Base-by-base conservation (phyloP, 1,284 basidiomycete species). In the Cerrena zonata region DNA sequence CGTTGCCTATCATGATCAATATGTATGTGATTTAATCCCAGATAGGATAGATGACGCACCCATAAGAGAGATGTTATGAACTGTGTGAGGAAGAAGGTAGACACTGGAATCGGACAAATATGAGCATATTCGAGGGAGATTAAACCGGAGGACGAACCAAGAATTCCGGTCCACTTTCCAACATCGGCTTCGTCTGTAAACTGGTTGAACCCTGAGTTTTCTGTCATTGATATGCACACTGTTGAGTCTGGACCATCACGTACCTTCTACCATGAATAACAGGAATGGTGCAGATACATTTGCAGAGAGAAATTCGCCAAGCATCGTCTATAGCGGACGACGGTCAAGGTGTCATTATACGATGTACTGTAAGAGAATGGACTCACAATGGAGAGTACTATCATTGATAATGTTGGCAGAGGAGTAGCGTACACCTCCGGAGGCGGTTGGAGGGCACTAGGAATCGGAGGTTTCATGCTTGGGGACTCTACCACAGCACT, bases 51-150 rank as follows among this genome's bases (percentile, higher is more conserved):
- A 42, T 34, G 18, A 47, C 72, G 48, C 61, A 86, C 86, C 86
- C 88, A 91, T 53, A 98, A 78, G 39, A 99, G 72, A 26, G 93
- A 95, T 1, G 95, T 98, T 38, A 96, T 73, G 69, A 99, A 96
- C 61, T 93, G 89, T 0, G 88, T 89, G 51, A 90, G 65, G 69
- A 91, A 91, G 68, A 91, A 91, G 1, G 81, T 81, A 23, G 88
- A 79, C 22, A 89, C 88, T 89, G 58, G 30, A 50, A 52, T n/a
- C 26, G n/a, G 18, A 21, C 5, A 19, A 18, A 15, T 24, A 38
- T 42, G 11, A 44, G 41, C 19, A 7, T 43, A 49, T 44, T n/a
- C n/a, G 22, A 10, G 13, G 19, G 23, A 42, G 34, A 34, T 15
- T 46, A 21, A 18, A 23, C n/a, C 4, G n/a, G n/a, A n/a, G n/a